Percentiles rank a stretch among this genome's conserved stretches.
Evolutionary conservation across 164 flowering plant genomes (phyloP).

Genomic region (Berberis vulgaris): DNA sequence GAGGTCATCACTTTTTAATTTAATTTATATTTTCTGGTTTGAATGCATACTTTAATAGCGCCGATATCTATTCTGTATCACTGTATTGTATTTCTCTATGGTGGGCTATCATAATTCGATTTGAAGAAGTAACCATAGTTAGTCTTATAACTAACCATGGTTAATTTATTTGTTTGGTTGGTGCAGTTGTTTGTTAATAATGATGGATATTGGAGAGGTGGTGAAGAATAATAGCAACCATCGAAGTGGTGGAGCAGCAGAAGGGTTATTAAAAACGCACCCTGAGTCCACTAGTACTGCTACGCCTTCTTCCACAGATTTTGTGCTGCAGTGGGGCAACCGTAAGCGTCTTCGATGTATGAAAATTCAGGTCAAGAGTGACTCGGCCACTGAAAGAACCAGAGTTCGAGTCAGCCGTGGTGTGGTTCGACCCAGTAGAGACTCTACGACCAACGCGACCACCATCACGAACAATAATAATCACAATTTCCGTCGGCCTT

Average conservation of each 20-base stretch:
- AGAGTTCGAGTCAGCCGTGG: constrained; percentile 49
- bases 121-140: background rate
- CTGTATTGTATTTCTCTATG: too few species aligned
- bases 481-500: constrained; percentile 41
- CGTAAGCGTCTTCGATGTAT: constrained; percentile 73
- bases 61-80: too few species aligned
- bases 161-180: constrained; percentile 11
- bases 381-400: constrained; percentile 25
- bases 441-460: constrained; percentile 13
- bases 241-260: constrained; percentile 6
- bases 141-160: constrained; percentile 4
- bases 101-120: too few species aligned
- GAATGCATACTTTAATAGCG: background rate
- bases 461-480: constrained; percentile 20
- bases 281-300: constrained; percentile 1
- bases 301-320: constrained; percentile 24
- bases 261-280: background rate
- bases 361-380: constrained; percentile 53
- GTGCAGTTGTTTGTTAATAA: constrained; percentile 2
- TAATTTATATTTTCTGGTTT: background rate
- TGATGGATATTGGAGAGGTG: constrained; percentile 29
- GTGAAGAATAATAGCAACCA: constrained; percentile 17
- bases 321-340: constrained; percentile 80
- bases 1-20: too few species aligned
- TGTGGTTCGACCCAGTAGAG: constrained; percentile 35